Evolutionary conservation across 2,329 filamentous ascomycete species (phyloP), one percentile per base, ranked within the genome.

Genomic region (Botrytis galanthina): DNA sequence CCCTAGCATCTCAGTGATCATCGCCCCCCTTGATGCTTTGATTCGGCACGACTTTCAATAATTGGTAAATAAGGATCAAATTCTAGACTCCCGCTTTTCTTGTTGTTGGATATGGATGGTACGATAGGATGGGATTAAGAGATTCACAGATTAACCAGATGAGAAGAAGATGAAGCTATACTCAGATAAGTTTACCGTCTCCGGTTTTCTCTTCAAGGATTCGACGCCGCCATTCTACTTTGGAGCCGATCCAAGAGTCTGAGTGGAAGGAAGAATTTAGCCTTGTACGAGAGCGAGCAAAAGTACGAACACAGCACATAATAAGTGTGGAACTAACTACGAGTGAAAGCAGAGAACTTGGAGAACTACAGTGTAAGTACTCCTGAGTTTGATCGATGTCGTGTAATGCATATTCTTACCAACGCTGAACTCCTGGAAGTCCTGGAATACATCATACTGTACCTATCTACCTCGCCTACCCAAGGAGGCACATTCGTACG

Each of bases 131-230:
- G 37, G 48, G 39, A 42, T 67, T 54, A 20, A n/a, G 14, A 67
- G 14, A 67, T 54, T 51, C 26, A 4, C 42, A 37, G 44, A 39
- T 67, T 51, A 51, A 29, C 51, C 22, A 51, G 46, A 68, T 68
- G 66, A 57, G n/a, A 35, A 42, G 26, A 42, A 68, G 66, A 68
- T 57, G 66, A 68, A 57, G 66, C 66, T 37, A 68, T 39, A 57
- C 66, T 37, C 35, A 42, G 35, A 57, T 68, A 22, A 39, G 64
- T 68, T 54, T 54, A 54, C 35, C 35, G 46, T 68, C 64, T 54
- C 64, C 64, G 64, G 9, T 68, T 67, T 68, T 39, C 46, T 18
- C 22, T 68, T 42, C 64, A 68, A 39, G 46, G 64, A 35, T 68
- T 42, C 66, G 26, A n/a, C 54, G 37, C 64, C 46, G 35, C 32